phyloP scores from a whole-genome alignment of 2,329 filamentous ascomycete species.

The Hymenoscyphus fraxineus region DNA sequence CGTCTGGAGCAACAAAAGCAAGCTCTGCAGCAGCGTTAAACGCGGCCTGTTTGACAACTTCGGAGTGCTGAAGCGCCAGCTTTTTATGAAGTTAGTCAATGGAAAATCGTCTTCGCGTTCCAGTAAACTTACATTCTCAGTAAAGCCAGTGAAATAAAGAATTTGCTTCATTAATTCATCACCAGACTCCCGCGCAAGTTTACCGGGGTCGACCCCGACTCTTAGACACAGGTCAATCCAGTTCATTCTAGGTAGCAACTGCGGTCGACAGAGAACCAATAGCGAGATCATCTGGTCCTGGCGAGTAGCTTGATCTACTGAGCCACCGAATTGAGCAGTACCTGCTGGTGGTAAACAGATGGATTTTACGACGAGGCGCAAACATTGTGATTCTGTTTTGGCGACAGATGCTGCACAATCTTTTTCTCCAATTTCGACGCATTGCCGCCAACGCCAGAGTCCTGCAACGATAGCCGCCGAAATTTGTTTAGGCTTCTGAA shows the following conservation, averaged over 20 bases:
- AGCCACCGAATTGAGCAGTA: conserved; percentile 40
- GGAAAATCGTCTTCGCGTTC: not conserved
- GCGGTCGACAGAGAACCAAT: conserved; percentile 71
- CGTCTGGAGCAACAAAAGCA: conserved; percentile 86
- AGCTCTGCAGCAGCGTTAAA: conserved; percentile 85
- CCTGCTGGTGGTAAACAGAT: conserved; percentile 60
- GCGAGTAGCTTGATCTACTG: conserved; percentile 47
- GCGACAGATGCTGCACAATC: conserved; percentile 66
- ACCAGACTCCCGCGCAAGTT: conserved; percentile 63
- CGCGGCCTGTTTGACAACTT: conserved; percentile 61
- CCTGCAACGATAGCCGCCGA: conserved; percentile 64
- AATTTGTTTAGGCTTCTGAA: conserved; percentile 52
- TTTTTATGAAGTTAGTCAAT: conserved; percentile 18
- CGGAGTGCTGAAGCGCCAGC: conserved; percentile 34
- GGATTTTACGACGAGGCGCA: conserved; percentile 58
- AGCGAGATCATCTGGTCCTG: conserved; percentile 72
- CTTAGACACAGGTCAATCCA: conserved; percentile 90
- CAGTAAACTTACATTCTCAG: conserved; percentile 48
- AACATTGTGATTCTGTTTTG: conserved; percentile 60
- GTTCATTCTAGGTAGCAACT: conserved; percentile 70
- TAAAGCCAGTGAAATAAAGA: conserved; percentile 43
- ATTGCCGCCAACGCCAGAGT: conserved; percentile 75
- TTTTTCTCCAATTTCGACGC: conserved; percentile 67
- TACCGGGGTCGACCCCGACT: conserved; percentile 77
- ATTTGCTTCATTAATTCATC: conserved; percentile 67